These are phyloP conservation scores for Haematococcus sp. DNA, from an alignment of 139 green algal genomes.

Conservation along the genomic window DNA sequence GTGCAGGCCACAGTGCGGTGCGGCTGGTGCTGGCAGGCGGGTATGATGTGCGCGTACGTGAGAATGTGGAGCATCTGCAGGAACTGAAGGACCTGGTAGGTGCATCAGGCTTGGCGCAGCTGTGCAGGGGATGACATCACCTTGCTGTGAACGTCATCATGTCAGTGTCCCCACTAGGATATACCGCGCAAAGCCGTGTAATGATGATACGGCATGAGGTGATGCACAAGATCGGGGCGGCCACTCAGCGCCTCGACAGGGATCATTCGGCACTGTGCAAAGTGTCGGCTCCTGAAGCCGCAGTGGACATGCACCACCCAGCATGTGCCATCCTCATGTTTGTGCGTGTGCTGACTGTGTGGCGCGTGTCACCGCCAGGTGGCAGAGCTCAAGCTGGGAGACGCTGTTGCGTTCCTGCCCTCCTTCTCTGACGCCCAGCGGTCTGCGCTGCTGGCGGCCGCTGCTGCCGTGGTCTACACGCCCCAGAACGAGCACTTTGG, in stretches of 20 bases:
- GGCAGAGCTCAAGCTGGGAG: slow-evolving; percentile 45
- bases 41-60: slow-evolving; percentile 82
- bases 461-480: slow-evolving; percentile 83
- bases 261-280: too few species aligned
- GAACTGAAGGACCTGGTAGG: slow-evolving; percentile 40
- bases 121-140: not conserved
- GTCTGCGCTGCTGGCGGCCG: slow-evolving; percentile 63
- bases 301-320: too few species aligned
- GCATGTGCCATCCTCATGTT: too few species aligned
- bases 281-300: too few species aligned
- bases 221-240: too few species aligned
- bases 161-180: too few species aligned
- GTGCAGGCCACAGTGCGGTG: not conserved
- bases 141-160: not conserved
- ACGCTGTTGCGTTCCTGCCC: slow-evolving; percentile 76
- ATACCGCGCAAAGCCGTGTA: too few species aligned
- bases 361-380: slow-evolving; percentile 55
- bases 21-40: slow-evolving; percentile 76
- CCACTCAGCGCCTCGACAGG: too few species aligned
- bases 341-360: too few species aligned
- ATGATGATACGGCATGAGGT: too few species aligned
- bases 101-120: not conserved
- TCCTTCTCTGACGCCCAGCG: slow-evolving; percentile 83
- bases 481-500: slow-evolving; percentile 95
- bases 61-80: slow-evolving; percentile 85